phyloP scores from a whole-genome alignment of 1,139 yeast genomes.

The Taphrina wiesneri region DNA sequence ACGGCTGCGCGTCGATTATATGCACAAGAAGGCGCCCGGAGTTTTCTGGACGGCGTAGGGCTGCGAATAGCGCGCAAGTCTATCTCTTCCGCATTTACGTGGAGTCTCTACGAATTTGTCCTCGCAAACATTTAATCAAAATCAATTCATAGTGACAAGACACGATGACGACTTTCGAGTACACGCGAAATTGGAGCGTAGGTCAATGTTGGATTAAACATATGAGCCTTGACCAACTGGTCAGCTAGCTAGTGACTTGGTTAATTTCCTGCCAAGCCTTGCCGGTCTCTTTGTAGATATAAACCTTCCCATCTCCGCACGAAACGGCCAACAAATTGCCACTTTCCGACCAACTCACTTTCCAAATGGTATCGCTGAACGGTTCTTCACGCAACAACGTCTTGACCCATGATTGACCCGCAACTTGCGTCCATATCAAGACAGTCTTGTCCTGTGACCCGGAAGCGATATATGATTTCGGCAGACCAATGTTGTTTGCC shows the following conservation, averaged over 20 bases:
- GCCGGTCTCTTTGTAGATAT: slow-evolving; percentile 93
- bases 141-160: too few relatives aligned
- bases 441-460: slow-evolving; percentile 97
- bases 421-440: slow-evolving; percentile 85
- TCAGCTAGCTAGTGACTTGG: slow-evolving; percentile 69
- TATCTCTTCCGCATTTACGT: slow-evolving; percentile 87
- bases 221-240: neutral
- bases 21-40: slow-evolving; percentile 55
- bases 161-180: too few relatives aligned
- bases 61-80: slow-evolving; percentile 83
- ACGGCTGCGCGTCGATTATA: slow-evolving; percentile 49
- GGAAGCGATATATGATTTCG: slow-evolving; percentile 90
- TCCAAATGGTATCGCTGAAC: slow-evolving; percentile 97
- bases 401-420: slow-evolving; percentile 74
- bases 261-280: slow-evolving; percentile 98
- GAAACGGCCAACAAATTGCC: slow-evolving; percentile 94
- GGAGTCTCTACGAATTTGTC: slow-evolving; percentile 50
- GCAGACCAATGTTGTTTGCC: slow-evolving; percentile 81
- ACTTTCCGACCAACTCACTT: slow-evolving; percentile 95
- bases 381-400: slow-evolving; percentile 66
- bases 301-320: slow-evolving; percentile 94
- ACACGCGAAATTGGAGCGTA: too few relatives aligned
- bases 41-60: slow-evolving; percentile 79
- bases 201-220: too few relatives aligned
- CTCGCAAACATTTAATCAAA: slow-evolving; percentile 18